A percentile compares a stretch with the other conserved stretches of the same genome.
phyloP scores from a whole-genome alignment of 2,329 filamentous ascomycete species.

The Phyllosticta capitalensis region DNA sequence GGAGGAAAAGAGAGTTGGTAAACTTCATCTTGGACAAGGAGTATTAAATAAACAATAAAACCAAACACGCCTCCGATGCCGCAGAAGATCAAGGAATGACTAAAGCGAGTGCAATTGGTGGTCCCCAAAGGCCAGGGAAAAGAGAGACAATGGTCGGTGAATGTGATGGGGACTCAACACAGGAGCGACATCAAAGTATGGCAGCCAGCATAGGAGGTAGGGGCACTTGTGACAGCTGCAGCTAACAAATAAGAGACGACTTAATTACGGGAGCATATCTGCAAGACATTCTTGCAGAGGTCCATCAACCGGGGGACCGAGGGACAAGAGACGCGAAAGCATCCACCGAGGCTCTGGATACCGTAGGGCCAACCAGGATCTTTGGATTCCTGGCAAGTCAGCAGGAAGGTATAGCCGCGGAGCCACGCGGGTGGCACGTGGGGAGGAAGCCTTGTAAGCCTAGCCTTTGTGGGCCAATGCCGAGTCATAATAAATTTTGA shows the following conservation, averaged over 20 bases:
- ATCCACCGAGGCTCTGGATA: not conserved
- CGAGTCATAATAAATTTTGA: not conserved
- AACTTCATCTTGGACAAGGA: conserved; percentile 15
- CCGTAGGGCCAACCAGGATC: not conserved
- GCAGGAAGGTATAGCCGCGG: not conserved
- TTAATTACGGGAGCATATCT: not conserved
- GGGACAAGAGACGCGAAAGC: not conserved
- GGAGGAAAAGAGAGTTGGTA: conserved; percentile 10
- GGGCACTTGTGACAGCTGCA: not conserved
- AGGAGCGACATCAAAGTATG: not conserved
- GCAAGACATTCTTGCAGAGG: not conserved
- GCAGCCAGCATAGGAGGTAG: not conserved
- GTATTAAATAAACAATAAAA: not conserved
- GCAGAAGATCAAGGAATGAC: conserved; percentile 4
- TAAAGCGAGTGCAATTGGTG: conserved; percentile 3
- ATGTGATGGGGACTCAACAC: conserved; percentile 1
- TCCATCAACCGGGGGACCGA: not conserved
- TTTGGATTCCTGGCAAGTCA: not conserved
- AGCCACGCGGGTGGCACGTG: not conserved
- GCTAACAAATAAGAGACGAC: not conserved
- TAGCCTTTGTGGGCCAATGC: not conserved
- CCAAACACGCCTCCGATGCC: not conserved
- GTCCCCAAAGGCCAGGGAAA: conserved; percentile 1
- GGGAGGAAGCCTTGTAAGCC: not conserved
- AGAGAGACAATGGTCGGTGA: conserved; percentile 8